phyloP scores from a whole-genome alignment of 306 rosid species.

The Argentina anserina region DNA sequence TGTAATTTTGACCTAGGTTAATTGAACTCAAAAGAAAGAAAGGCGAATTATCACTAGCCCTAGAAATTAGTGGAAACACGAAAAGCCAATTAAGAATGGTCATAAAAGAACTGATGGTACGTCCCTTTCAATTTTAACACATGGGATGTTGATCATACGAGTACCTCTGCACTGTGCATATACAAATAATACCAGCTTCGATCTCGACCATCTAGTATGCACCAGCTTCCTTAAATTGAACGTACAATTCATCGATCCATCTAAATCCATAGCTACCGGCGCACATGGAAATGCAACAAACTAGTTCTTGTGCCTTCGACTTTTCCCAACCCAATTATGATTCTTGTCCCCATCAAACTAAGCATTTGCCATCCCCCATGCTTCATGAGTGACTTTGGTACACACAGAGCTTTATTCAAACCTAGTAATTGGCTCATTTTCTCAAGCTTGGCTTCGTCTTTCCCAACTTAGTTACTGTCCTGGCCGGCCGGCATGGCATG shows the following conservation, averaged over 20 bases:
- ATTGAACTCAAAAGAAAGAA: too few species aligned
- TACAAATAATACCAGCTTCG: slow-evolving; percentile 14
- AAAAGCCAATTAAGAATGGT: neutral
- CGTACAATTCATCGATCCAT: neutral
- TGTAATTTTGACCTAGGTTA: too few species aligned
- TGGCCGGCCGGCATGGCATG: too few species aligned
- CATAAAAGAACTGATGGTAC: slow-evolving; percentile 2
- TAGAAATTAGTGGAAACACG: neutral
- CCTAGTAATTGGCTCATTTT: too few species aligned
- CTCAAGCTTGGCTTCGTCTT: too few species aligned
- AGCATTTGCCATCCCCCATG: neutral
- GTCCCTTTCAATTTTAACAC: slow-evolving; percentile 32
- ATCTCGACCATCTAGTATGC: slow-evolving; percentile 8
- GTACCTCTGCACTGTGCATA: slow-evolving; percentile 36
- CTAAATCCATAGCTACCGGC: neutral
- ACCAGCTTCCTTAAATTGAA: slow-evolving; percentile 13
- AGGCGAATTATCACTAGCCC: neutral
- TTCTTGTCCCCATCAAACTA: neutral
- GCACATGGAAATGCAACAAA: slow-evolving; percentile 21
- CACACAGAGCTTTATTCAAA: neutral
- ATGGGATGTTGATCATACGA: slow-evolving; percentile 32
- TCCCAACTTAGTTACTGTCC: too few species aligned
- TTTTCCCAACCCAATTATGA: slow-evolving; percentile 31
- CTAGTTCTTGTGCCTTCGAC: slow-evolving; percentile 11
- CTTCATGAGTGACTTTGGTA: neutral